phyloP scores from a whole-genome alignment of 2,329 filamentous ascomycete species.

The Dothideomycetidae sp. region DNA sequence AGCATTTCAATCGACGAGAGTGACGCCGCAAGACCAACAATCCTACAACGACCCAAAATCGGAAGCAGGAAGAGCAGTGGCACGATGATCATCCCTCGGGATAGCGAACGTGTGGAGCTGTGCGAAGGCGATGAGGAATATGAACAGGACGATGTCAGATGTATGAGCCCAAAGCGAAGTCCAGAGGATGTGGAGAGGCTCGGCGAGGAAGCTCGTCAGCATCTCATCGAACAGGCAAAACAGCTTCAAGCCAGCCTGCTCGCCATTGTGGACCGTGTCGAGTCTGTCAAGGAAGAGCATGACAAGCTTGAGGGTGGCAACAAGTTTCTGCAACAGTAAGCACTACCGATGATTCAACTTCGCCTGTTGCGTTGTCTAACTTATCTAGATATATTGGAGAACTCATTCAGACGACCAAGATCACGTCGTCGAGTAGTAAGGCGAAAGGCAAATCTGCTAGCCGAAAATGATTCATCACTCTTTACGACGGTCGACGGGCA shows the following conservation, averaged over 20 bases:
- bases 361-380: no score
- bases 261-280: slow-evolving; percentile 82
- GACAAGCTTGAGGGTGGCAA: slow-evolving; percentile 96
- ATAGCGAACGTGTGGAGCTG: slow-evolving; percentile 54
- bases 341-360: slow-evolving; percentile 11
- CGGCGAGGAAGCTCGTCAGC: slow-evolving; percentile 61
- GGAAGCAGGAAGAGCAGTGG: slow-evolving; percentile 63
- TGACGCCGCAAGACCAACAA: not conserved
- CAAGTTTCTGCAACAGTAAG: slow-evolving; percentile 67
- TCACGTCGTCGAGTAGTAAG: slow-evolving; percentile 40
- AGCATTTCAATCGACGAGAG: slow-evolving; percentile 3
- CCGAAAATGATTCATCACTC: slow-evolving; percentile 3
- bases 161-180: slow-evolving; percentile 86
- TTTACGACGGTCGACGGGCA: no score
- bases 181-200: slow-evolving; percentile 82
- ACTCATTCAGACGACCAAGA: slow-evolving; percentile 63
- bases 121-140: slow-evolving; percentile 52
- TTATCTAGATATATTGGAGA: slow-evolving; percentile 77
- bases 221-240: slow-evolving; percentile 63
- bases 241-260: slow-evolving; percentile 77
- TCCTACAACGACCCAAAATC: slow-evolving; percentile 43
- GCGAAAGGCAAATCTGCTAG: slow-evolving; percentile 29
- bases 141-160: slow-evolving; percentile 74
- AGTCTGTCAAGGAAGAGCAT: slow-evolving; percentile 85
- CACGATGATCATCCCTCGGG: slow-evolving; percentile 63